Base-by-base conservation (phyloP, 345 rosid genomes). In the Hypericum androsaemum region DNA sequence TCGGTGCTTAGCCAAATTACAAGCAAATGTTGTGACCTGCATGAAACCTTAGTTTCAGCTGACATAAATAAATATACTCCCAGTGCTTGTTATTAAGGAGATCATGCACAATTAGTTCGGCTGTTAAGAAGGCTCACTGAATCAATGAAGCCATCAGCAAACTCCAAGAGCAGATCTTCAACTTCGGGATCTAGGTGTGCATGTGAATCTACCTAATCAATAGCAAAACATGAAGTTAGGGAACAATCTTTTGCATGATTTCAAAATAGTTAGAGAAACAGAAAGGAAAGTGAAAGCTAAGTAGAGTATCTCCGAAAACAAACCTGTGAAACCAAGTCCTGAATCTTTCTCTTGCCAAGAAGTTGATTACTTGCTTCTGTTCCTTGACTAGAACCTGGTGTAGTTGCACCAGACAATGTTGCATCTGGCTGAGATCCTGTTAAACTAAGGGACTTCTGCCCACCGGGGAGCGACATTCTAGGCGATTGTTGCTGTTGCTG, bases 311-410 rank as follows among this genome's bases (percentile, higher is more conserved):
- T 1, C 32, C 32, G 4, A 22, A 22, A 22, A 22, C 32, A 22
- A 22, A 92, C 98, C 97, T 92, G 98, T 44, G 94, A 80, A 65
- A 92, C 98, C 57, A 92, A 71, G 66, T 92, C 98, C 66, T 85
- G 97, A 70, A 92, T 92, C 81, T 92, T 92, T 72, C 98, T 80
- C 74, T 92, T 92, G 47, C 99, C 99, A 67, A 83, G 99, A 59
- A 92, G 82, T 64, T 88, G 99, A 72, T 85, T 88, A 45, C 94
- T 81, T 47, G 94, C 97, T 69, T 83, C 99, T 42, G 94, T 88
- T 65, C 98, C 99, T 64, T 92, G 97, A 78, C 97, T 92, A n/a
- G 97, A 92, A 66, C 99, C 97, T 0, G 87, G 97, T 42, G 94
- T 88, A 56, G 98, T 84, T 57, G 97, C 66, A 67, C 97, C 95